phyloP scores from a whole-genome alignment of 2,329 filamentous ascomycete species.

The Epicoccum nigrum region DNA sequence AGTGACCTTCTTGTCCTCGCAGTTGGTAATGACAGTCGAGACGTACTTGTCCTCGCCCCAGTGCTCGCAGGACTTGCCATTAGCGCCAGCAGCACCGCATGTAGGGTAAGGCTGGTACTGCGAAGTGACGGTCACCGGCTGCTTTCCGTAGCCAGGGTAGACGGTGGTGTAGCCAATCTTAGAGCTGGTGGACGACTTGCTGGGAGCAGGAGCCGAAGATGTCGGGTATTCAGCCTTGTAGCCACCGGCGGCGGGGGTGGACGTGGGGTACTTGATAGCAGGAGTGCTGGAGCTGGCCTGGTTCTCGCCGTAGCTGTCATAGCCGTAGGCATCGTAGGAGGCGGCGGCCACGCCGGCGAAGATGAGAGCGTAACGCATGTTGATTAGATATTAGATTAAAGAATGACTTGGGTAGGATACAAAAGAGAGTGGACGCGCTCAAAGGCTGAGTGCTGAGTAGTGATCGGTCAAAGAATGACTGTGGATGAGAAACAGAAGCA shows the following conservation, averaged over 20 bases:
- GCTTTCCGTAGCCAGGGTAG: constrained; percentile 33
- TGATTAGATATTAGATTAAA: constrained; percentile 19
- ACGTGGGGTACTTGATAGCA: constrained; percentile 7
- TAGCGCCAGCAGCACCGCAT: constrained; percentile 22
- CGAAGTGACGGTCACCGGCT: constrained; percentile 38
- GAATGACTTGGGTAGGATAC: constrained; percentile 37
- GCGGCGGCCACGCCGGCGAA: constrained; percentile 35
- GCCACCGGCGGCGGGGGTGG: constrained; percentile 10
- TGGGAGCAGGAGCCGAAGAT: constrained; percentile 13
- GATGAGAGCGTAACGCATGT: constrained; percentile 34
- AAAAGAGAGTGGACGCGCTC: constrained; percentile 19
- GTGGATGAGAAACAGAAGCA: constrained; percentile 14
- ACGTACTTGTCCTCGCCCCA: constrained; percentile 34
- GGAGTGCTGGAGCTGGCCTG: constrained; percentile 14
- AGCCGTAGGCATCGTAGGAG: constrained; percentile 29
- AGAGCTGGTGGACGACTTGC: constrained; percentile 14
- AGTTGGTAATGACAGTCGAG: constrained; percentile 38
- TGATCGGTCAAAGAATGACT: constrained; percentile 22
- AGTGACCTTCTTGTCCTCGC: constrained; percentile 31
- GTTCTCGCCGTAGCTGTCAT: constrained; percentile 12
- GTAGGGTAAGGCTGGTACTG: constrained; percentile 43
- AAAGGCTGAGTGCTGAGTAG: constrained; percentile 26
- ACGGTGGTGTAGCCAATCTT: constrained; percentile 38
- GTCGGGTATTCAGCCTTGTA: constrained; percentile 12
- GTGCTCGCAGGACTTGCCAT: constrained; percentile 24